Evolutionary conservation across 805 yeast species (phyloP), one percentile per base, ranked within the genome.

Genomic region (Yarrowia sp.): DNA sequence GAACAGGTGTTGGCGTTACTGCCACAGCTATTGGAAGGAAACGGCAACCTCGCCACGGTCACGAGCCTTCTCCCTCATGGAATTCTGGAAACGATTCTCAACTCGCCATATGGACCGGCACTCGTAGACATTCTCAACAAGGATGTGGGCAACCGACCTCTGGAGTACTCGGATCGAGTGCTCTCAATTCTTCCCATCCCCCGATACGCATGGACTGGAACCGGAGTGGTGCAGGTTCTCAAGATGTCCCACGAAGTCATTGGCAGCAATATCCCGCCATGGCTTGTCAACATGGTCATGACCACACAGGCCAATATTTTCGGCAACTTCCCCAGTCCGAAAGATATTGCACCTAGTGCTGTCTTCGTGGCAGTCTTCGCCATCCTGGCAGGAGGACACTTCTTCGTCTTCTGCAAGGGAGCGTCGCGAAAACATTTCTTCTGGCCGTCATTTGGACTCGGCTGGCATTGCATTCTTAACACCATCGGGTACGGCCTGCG

Each of bases 271-370:
- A 30, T 58, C 22, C 63, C 63, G n/a, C 32, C 51, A 24, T 41
- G 51, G 40, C 49, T 58, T n/a, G 21, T 58, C 32, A 30, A 19
- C 40, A 46, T 43, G 41, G 51, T 43, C 32, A 46, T 61, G 56
- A 48, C 64, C 8, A 61, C 64, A 19, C 63, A 85, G 41, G 73
- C 72, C 6, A 74, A 72, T 6, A 46, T 73, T 14, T 87, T 86
- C 75, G 92, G 92, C 11, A 83, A 83, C 10, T 88, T 86, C 70
- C 90, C 91, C 3, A 32, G 8, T 41, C 70, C 69, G 22, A 51
- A 49, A 17, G 93, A 88, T 73, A 72, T 79, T 14, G 90, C 84
- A 1, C 92, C 92, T 1, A 76, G 82, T 65, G 83, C 83, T 1
- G 72, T 88, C 0, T 86, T 87, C 68, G 71, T 80, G 2, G 88